phyloP scores from a whole-genome alignment of 768 basidiomycete species.

The Podaxis mareebaensis region DNA sequence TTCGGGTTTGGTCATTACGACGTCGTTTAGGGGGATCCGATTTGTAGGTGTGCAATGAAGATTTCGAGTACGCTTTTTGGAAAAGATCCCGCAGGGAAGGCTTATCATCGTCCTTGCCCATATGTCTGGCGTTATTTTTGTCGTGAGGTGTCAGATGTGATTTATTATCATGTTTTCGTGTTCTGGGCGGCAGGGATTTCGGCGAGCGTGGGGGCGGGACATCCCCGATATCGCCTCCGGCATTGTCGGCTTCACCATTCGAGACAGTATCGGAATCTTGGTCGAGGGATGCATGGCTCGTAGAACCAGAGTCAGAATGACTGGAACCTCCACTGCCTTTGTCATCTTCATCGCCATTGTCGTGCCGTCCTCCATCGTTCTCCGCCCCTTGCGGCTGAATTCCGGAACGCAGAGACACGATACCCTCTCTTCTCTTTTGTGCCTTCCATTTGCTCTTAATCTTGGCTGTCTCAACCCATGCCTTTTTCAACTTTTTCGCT shows the following conservation, averaged over 20 bases:
- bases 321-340: conserved; percentile 17
- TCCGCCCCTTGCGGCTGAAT: conserved; percentile 20
- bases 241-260: not conserved
- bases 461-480: conserved; percentile 78
- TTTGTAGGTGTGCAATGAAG: conserved; percentile 60
- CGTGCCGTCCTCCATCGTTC: conserved; percentile 19
- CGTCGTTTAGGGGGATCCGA: conserved; percentile 34
- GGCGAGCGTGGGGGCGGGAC: conserved; percentile 4
- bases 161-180: conserved; percentile 20
- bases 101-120: conserved; percentile 23
- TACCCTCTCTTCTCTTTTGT: conserved; percentile 55
- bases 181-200: conserved; percentile 13
- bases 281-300: not conserved
- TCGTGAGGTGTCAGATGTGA: conserved; percentile 16
- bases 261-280: not conserved
- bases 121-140: conserved; percentile 19
- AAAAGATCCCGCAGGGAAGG: conserved; percentile 59
- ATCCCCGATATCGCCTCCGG: not conserved
- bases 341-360: conserved; percentile 21
- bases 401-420: conserved; percentile 22
- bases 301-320: conserved; percentile 3
- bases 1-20: conserved; percentile 2
- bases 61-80: conserved; percentile 60
- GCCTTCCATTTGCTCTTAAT: conserved; percentile 78
- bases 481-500: conserved; percentile 82